Evolutionary conservation across 2,329 filamentous ascomycete species (phyloP), one percentile per base, ranked within the genome.

Genomic region (Trichophyton benhamiae): DNA sequence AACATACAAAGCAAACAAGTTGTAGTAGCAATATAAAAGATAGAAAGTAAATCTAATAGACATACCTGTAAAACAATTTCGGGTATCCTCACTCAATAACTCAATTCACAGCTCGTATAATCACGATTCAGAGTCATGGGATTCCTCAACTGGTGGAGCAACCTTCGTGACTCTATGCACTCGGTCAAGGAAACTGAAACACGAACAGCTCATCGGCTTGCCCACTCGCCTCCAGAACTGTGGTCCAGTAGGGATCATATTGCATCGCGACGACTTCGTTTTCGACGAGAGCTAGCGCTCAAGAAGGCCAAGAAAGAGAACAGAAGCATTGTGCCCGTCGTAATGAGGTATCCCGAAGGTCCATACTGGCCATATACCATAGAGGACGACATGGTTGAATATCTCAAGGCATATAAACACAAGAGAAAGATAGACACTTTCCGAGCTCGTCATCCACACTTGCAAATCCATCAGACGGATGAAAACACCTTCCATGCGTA

Each of bases 201-300:
- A 25, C 22, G 60, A 7, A 58, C n/a, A 11, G 55, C 60, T 33
- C 27, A 17, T 2, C 61, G 64, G 17, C 53, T 65, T 25, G 52
- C 44, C 9, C 25, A 52, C 11, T 62, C 63, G 3, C 64, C 64
- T 25, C 64, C 64, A 0, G 64, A 65, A 60, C 59, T 63, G 44
- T 65, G 64, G 64, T 57, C 58, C n/a, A 36, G 20, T n/a, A 61
- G 55, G n/a, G 64, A 65, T 30, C 60, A 61, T 53, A 63, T 62
- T 41, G 60, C 58, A 25, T 63, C 64, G 13, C 64, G 64, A 22
- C 63, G 63, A 3, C 63, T 63, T n/a, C 63, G 64, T 3, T 62
- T 59, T 52, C 49, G 42, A 7, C 60, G 60, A 7, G 33, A 53
- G 8, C 27, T 46, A 3, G 60, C 52, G 13, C 55, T 62, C 27